phyloP scores from a whole-genome alignment of 1,139 yeast species.

The Suhomyces bolitotheri region DNA sequence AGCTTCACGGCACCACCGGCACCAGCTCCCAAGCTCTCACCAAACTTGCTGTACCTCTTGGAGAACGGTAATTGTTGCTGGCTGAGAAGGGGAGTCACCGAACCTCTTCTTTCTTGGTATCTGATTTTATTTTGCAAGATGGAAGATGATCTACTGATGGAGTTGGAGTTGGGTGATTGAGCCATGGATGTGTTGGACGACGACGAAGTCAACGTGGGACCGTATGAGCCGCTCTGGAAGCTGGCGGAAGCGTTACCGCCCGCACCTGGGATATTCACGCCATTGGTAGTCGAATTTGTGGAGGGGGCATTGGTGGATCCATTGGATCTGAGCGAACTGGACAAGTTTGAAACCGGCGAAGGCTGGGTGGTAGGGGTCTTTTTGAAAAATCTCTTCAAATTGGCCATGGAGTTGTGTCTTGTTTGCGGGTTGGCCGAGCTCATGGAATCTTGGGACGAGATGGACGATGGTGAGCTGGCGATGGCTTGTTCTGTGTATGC shows the following conservation, averaged over 20 bases:
- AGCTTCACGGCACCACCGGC: slow-evolving; percentile 93
- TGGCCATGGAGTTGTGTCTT: slow-evolving; percentile 74
- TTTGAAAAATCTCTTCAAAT: slow-evolving; percentile 61
- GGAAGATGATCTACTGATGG: slow-evolving; percentile 31
- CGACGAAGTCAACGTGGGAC: slow-evolving; percentile 27
- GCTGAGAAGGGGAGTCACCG: slow-evolving; percentile 34
- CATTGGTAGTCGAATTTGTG: slow-evolving; percentile 14
- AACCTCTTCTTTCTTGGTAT: slow-evolving; percentile 40
- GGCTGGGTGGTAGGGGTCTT: slow-evolving; percentile 39
- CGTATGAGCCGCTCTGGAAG: slow-evolving; percentile 10
- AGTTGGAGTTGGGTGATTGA: slow-evolving; percentile 29
- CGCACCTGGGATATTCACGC: slow-evolving; percentile 17
- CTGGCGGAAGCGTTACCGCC: slow-evolving; percentile 12
- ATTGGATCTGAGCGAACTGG: slow-evolving; percentile 37
- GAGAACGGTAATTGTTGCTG: slow-evolving; percentile 55
- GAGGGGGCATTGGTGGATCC: slow-evolving; percentile 8
- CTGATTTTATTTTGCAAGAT: slow-evolving; percentile 33
- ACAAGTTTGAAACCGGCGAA: slow-evolving; percentile 37
- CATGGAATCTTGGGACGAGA: slow-evolving; percentile 40
- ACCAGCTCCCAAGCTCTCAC: slow-evolving; percentile 90
- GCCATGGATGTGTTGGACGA: slow-evolving; percentile 35
- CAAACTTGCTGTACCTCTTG: slow-evolving; percentile 77
- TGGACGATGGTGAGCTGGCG: slow-evolving; percentile 41
- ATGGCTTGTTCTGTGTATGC: slow-evolving; percentile 37
- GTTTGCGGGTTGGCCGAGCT: slow-evolving; percentile 26